phyloP scores from a whole-genome alignment of 1,284 basidiomycete species.

The Prillingera fragicola region DNA sequence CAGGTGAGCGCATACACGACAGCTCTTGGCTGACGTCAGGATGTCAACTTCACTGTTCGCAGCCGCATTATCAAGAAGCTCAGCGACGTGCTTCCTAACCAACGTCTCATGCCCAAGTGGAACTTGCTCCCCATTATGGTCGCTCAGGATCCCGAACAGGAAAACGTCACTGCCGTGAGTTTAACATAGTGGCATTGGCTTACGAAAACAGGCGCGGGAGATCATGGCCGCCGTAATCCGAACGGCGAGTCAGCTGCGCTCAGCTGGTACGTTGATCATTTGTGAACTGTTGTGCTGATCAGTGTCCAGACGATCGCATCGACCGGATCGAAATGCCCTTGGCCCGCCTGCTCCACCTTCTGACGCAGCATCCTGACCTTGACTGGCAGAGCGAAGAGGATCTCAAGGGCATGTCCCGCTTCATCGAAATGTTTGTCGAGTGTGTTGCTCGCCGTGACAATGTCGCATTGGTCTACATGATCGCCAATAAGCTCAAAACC shows the following conservation, averaged over 20 bases:
- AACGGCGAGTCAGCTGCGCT: conserved; percentile 8
- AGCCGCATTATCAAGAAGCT: conserved; percentile 71
- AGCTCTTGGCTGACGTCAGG: too few relatives aligned
- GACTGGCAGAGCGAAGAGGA: conserved; percentile 52
- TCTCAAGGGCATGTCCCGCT: conserved; percentile 70
- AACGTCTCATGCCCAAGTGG: conserved; percentile 65
- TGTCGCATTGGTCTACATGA: conserved; percentile 71
- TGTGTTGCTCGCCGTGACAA: conserved; percentile 70
- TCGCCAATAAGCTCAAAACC: conserved; percentile 78
- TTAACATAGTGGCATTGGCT: not conserved
- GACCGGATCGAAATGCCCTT: conserved; percentile 74
- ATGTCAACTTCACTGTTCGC: conserved; percentile 82
- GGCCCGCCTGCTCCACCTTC: conserved; percentile 74
- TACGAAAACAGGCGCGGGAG: conserved; percentile 19
- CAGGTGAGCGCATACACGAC: conserved; percentile 56
- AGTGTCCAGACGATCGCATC: conserved; percentile 55
- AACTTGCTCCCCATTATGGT: conserved; percentile 81
- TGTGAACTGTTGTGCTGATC: not conserved
- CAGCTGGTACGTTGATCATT: too few relatives aligned
- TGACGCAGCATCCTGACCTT: conserved; percentile 81
- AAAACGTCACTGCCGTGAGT: conserved; percentile 52
- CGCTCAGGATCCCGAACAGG: conserved; percentile 83
- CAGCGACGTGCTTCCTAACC: conserved; percentile 56
- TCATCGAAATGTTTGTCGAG: conserved; percentile 83
- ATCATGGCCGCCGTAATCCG: conserved; percentile 20